These are phyloP conservation scores for Penicillium dipodomyicola DNA, from an alignment of 495 filamentous ascomycete genomes.

Conservation along the genomic window DNA sequence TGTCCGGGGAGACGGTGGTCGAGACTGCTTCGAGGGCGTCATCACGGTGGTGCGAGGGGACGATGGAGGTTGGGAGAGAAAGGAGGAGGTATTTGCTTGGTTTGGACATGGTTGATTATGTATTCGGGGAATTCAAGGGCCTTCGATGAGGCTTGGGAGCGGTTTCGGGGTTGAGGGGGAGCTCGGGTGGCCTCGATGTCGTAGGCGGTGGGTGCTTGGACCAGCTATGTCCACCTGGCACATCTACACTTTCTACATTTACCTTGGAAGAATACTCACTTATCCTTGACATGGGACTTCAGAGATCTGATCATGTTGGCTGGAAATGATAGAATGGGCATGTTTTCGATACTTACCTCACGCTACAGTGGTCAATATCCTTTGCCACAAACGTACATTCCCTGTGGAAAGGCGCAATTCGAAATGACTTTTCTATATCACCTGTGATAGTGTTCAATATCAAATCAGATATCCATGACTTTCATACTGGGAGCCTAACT, in stretches of 20 bases:
- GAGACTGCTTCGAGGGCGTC: conserved; percentile 76
- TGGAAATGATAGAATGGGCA: background rate
- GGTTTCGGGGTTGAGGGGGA: conserved; percentile 10
- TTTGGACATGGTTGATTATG: conserved; percentile 53
- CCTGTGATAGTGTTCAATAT: background rate
- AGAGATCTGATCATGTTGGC: background rate
- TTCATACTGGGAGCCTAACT: background rate
- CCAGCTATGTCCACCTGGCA: conserved; percentile 2
- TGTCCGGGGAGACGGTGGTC: conserved; percentile 67
- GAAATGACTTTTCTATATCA: background rate
- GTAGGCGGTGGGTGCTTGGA: conserved; percentile 35
- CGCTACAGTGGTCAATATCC: background rate
- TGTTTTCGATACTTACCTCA: background rate
- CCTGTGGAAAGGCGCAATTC: background rate
- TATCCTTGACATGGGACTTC: background rate
- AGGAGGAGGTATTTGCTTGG: conserved; percentile 65
- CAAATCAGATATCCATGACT: conserved; percentile 10
- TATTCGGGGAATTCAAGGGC: conserved; percentile 6
- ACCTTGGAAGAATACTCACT: background rate
- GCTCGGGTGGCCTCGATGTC: conserved; percentile 27
- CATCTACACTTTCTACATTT: background rate
- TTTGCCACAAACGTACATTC: background rate
- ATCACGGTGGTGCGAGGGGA: conserved; percentile 67
- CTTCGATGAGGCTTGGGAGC: conserved; percentile 20
- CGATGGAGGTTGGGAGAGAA: conserved; percentile 72